phyloP scores from a whole-genome alignment of 1,284 basidiomycete species.

The Rhodofomes roseus region DNA sequence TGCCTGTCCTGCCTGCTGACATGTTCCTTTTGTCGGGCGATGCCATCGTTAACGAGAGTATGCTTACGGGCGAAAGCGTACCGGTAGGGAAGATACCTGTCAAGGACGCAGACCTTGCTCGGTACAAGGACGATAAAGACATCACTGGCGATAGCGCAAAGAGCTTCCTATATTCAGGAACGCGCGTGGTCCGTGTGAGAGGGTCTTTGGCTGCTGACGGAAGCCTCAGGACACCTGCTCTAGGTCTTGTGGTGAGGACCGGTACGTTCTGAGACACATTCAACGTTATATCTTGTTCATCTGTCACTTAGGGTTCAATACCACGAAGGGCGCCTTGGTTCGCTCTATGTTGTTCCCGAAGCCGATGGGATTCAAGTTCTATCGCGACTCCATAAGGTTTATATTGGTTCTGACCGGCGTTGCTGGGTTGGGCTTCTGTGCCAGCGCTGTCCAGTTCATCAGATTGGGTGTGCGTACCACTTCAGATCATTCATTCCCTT shows the following conservation, averaged over 20 bases:
- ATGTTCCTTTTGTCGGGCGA: slow-evolving; percentile 92
- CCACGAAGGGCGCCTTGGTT: slow-evolving; percentile 95
- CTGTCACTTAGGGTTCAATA: slow-evolving; percentile 76
- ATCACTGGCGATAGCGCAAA: slow-evolving; percentile 73
- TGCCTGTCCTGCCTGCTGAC: slow-evolving; percentile 86
- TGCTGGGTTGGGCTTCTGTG: slow-evolving; percentile 84
- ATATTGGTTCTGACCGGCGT: slow-evolving; percentile 90
- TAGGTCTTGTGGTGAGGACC: slow-evolving; percentile 90
- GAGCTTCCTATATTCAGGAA: slow-evolving; percentile 90
- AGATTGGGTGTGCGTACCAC: slow-evolving; percentile 70
- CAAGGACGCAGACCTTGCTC: slow-evolving; percentile 66
- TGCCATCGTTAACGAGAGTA: slow-evolving; percentile 97
- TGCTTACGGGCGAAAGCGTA: slow-evolving; percentile 96
- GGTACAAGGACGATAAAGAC: slow-evolving; percentile 70
- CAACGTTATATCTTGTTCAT: neutral
- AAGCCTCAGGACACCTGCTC: slow-evolving; percentile 59
- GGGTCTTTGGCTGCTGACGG: slow-evolving; percentile 55
- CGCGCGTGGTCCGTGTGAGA: slow-evolving; percentile 89
- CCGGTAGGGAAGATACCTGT: slow-evolving; percentile 87
- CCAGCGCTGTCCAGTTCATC: slow-evolving; percentile 89
- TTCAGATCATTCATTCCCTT: neutral
- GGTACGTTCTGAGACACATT: slow-evolving; percentile 39
- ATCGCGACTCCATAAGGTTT: slow-evolving; percentile 96
- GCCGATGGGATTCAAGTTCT: slow-evolving; percentile 97
- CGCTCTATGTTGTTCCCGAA: slow-evolving; percentile 99